phyloP scores from a whole-genome alignment of 2,329 filamentous ascomycete species.

The Claviceps paspali region DNA sequence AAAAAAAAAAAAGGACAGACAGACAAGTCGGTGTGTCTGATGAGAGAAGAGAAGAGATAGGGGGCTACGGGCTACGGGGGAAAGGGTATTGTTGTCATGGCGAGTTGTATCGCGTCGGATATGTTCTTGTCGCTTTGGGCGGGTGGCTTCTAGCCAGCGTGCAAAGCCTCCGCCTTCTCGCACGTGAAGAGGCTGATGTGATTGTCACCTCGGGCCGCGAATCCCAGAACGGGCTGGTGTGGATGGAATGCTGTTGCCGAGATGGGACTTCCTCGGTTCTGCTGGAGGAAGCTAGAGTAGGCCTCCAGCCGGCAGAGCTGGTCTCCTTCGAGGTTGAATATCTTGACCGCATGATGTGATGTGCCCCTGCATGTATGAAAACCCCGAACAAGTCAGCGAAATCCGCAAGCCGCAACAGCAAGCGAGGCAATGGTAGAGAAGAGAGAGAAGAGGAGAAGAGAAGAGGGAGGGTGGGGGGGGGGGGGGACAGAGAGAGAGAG shows the following conservation, averaged over 20 bases:
- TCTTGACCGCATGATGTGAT: slow-evolving; percentile 73
- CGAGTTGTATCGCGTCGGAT: slow-evolving; percentile 1
- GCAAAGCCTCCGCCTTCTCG: slow-evolving; percentile 29
- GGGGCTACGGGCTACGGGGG: too few species aligned
- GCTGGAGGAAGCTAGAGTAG: slow-evolving; percentile 74
- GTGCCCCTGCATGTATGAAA: slow-evolving; percentile 48
- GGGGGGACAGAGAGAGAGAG: too few species aligned
- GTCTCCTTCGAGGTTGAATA: slow-evolving; percentile 76
- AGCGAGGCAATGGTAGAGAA: not conserved
- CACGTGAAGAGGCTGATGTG: slow-evolving; percentile 82
- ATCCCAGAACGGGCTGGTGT: slow-evolving; percentile 80
- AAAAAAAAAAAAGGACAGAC: too few species aligned
- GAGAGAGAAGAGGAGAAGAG: not conserved
- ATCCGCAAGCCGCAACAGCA: too few species aligned
- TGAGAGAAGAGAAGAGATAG: not conserved
- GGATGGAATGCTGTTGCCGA: slow-evolving; percentile 89
- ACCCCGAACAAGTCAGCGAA: not conserved
- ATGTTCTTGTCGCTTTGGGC: slow-evolving; percentile 1
- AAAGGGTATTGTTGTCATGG: too few species aligned
- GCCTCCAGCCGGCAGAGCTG: slow-evolving; percentile 76
- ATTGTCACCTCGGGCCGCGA: slow-evolving; percentile 70
- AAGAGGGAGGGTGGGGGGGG: not conserved
- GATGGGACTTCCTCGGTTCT: slow-evolving; percentile 68
- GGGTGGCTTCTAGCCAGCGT: slow-evolving; percentile 14
- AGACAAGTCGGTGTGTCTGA: too few species aligned